Conservation (phyloP, 1,139 yeast genomes). For the Protomyces arabidopsidicola region DNA sequence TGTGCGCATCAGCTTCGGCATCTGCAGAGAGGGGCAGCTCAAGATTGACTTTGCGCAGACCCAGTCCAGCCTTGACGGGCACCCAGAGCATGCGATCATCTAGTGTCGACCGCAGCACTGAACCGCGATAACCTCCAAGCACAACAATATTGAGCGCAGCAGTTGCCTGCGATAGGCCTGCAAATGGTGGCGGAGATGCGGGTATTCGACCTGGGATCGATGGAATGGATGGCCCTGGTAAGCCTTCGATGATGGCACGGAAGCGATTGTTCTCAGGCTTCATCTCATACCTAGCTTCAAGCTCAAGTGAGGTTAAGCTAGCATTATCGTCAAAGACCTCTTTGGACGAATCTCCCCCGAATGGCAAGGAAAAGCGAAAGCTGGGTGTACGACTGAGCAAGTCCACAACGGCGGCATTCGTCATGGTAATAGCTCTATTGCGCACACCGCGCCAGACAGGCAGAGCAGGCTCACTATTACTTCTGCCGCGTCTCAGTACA, state of each 20-base stretch:
- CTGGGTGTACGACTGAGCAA: slow-evolving; percentile 1
- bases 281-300: slow-evolving; percentile 7
- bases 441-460: neutral
- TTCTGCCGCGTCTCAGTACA: neutral
- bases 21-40: slow-evolving; percentile 65
- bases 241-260: slow-evolving; percentile 19
- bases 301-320: slow-evolving; percentile 18
- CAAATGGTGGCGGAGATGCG: neutral
- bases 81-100: slow-evolving; percentile 75
- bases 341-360: slow-evolving; percentile 3
- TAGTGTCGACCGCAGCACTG: slow-evolving; percentile 61
- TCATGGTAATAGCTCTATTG: neutral
- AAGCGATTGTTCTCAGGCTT: slow-evolving; percentile 23
- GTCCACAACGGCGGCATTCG: neutral
- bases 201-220: neutral
- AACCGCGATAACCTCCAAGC: slow-evolving; percentile 85
- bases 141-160: slow-evolving; percentile 66
- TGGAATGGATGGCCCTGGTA: slow-evolving; percentile 15
- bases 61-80: slow-evolving; percentile 79
- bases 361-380: slow-evolving; percentile 24
- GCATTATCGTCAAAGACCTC: neutral
- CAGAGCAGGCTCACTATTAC: neutral
- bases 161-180: slow-evolving; percentile 12
- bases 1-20: slow-evolving; percentile 52
- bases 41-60: slow-evolving; percentile 58